phyloP scores from a whole-genome alignment of 192 early-diverging fungal genomes.

The Anaeromyces robustus region DNA sequence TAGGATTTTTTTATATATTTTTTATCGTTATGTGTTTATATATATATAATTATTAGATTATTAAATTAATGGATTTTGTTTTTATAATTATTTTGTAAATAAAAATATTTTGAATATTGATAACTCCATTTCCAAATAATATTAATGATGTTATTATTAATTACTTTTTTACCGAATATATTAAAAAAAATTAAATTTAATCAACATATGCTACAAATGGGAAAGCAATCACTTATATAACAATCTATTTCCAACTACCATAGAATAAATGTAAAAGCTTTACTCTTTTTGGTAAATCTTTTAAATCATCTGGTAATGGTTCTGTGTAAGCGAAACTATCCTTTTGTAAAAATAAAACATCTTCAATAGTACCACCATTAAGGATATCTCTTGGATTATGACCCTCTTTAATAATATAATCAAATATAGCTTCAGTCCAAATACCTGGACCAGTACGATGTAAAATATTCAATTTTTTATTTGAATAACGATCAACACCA shows the following conservation, averaged over 20 bases:
- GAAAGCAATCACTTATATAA: too few species aligned
- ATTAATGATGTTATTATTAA: too few species aligned
- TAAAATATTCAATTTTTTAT: background rate
- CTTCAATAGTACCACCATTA: background rate
- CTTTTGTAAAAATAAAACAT: background rate
- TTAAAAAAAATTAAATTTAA: too few species aligned
- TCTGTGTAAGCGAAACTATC: background rate
- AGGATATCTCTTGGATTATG: background rate
- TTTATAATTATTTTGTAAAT: too few species aligned
- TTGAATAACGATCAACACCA: background rate
- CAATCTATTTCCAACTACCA: background rate
- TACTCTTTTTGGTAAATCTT: background rate
- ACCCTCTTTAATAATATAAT: background rate
- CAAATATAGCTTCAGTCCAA: background rate
- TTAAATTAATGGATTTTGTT: too few species aligned
- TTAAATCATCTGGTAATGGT: background rate
- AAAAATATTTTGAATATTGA: too few species aligned
- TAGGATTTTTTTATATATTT: too few species aligned
- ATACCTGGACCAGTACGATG: background rate
- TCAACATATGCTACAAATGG: too few species aligned
- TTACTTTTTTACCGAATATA: too few species aligned
- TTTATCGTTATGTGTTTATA: too few species aligned
- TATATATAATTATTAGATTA: too few species aligned
- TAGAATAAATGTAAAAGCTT: background rate
- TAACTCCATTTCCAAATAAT: too few species aligned